These are phyloP conservation scores for Closterium sp. DNA, from an alignment of 139 green algal genomes.

Conservation along the genomic window DNA sequence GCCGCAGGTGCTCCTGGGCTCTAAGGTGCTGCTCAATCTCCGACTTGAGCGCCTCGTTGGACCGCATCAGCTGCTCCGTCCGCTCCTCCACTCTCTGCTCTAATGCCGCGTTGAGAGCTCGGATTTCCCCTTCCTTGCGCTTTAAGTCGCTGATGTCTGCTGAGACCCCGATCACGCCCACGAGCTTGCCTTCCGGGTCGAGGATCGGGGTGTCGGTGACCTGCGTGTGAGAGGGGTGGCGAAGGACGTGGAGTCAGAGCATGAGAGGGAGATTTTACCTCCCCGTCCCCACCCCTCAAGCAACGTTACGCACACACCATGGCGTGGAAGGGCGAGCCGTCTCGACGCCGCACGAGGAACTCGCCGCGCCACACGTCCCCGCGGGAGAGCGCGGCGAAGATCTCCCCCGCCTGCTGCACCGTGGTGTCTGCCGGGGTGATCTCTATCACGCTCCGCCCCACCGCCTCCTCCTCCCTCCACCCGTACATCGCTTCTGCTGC, in stretches of 20 bases:
- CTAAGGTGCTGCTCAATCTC: slow-evolving; percentile 15
- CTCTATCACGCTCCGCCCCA: slow-evolving; percentile 19
- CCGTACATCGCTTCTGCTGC: slow-evolving; percentile 9
- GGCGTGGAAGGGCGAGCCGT: not conserved
- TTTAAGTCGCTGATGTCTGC: slow-evolving; percentile 23
- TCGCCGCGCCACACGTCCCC: not conserved
- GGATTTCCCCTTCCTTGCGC: slow-evolving; percentile 17
- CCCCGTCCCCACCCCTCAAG: no score
- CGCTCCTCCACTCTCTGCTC: slow-evolving; percentile 12
- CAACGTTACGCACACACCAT: not conserved
- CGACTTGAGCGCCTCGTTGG: not conserved
- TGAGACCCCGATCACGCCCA: slow-evolving; percentile 25
- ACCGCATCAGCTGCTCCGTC: not conserved
- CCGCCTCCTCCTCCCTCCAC: slow-evolving; percentile 26
- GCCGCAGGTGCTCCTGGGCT: slow-evolving; percentile 10
- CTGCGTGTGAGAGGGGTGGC: not conserved
- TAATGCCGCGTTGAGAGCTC: not conserved
- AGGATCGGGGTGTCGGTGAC: slow-evolving; percentile 17
- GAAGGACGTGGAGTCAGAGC: no score
- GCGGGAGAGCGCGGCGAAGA: slow-evolving; percentile 1
- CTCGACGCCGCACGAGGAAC: not conserved
- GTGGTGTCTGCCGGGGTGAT: slow-evolving; percentile 16
- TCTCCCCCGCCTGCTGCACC: slow-evolving; percentile 12
- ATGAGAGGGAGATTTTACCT: no score
- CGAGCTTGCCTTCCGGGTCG: not conserved